Evolutionary conservation across 1,139 yeast genomes (phyloP).

Genomic region (Kurtzmaniella quercitrusa): DNA sequence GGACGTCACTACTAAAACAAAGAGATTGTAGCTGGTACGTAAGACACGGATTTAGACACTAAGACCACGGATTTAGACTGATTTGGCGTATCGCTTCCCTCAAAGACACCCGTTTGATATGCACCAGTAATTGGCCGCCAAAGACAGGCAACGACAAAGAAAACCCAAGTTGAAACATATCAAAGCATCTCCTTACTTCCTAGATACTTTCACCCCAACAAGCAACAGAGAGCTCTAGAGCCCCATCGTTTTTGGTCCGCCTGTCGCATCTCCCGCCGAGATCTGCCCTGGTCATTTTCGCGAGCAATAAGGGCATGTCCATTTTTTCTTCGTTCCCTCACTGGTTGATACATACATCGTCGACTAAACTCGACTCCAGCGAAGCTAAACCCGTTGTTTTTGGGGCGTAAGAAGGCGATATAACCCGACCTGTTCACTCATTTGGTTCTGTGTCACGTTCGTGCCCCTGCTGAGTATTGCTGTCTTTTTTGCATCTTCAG

Average conservation of each 20-base stretch:
- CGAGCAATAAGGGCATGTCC: background rate
- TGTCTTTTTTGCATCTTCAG: background rate
- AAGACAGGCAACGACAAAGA: no score
- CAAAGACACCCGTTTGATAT: no score
- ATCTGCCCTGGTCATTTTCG: background rate
- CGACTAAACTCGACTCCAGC: background rate
- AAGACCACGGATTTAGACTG: no score
- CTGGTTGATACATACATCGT: background rate
- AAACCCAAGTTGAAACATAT: no score
- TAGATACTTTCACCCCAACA: no score
- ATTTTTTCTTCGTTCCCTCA: conserved; percentile 1
- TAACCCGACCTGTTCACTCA: background rate
- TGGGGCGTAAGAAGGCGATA: background rate
- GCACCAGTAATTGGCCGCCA: no score
- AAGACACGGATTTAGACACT: no score
- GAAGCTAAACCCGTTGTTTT: background rate
- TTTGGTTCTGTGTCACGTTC: background rate
- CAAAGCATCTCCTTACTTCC: no score
- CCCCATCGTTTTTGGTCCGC: background rate
- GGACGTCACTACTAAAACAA: no score
- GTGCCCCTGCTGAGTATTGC: background rate
- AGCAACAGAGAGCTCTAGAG: no score
- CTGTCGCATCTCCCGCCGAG: background rate
- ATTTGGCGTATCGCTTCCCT: no score
- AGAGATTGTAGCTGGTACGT: no score